Evolutionary conservation across 1,284 basidiomycete species (phyloP).

Genomic region (Cutaneotrichosporon cutaneum): DNA sequence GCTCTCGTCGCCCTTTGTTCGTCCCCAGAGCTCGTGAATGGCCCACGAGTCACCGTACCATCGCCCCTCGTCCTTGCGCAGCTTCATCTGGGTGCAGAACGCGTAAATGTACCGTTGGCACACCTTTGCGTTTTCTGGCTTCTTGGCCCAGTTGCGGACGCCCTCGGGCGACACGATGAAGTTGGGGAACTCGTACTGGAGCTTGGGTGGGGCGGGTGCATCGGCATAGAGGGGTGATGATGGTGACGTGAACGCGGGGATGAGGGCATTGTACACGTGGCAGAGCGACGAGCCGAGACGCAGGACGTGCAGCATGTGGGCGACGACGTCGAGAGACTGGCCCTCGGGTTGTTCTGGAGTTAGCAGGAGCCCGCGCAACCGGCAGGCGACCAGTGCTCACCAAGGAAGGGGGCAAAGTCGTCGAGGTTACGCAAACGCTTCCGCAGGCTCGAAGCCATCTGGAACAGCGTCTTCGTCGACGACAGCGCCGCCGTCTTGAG

Average conservation of each 20-base stretch:
- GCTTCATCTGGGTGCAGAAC: conserved; percentile 58
- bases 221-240: conserved; percentile 57
- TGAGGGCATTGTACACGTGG: conserved; percentile 90
- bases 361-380: not conserved
- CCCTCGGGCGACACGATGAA: conserved; percentile 61
- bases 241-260: conserved; percentile 60
- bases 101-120: conserved; percentile 60
- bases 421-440: conserved; percentile 46
- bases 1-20: conserved; percentile 68
- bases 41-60: conserved; percentile 58
- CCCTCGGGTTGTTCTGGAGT: conserved; percentile 45
- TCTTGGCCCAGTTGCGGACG: conserved; percentile 63
- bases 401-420: conserved; percentile 49
- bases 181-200: conserved; percentile 57
- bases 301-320: conserved; percentile 91
- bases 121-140: conserved; percentile 74
- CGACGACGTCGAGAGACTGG: conserved; percentile 61
- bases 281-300: conserved; percentile 90
- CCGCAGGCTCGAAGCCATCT: conserved; percentile 47
- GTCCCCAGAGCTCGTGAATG: conserved; percentile 74
- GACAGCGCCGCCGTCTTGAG: conserved; percentile 52
- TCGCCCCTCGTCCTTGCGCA: conserved; percentile 54
- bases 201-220: conserved; percentile 49
- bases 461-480: conserved; percentile 48
- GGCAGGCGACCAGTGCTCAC: conserved; percentile 30